Evolutionary conservation across 208 protist species (phyloP).

Genomic region (Trypanosoma vivax): DNA sequence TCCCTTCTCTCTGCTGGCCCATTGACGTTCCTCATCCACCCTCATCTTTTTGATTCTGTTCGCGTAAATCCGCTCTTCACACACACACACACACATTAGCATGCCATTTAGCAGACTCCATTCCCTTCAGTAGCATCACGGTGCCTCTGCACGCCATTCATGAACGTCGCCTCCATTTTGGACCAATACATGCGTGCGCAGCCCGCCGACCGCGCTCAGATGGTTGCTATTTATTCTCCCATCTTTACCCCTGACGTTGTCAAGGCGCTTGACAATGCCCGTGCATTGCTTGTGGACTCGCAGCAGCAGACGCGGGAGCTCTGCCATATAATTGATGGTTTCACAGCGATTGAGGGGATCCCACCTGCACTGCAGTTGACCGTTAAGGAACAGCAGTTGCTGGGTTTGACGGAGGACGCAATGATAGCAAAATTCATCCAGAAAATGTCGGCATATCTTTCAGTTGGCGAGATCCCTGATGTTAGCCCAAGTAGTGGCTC

Average conservation of each 20-base stretch:
- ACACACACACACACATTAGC: too few relatives aligned
- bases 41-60: background rate
- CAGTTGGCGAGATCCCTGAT: background rate
- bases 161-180: constrained; percentile 20
- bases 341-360: constrained; percentile 32
- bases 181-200: constrained; percentile 22
- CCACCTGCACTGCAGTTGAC: constrained; percentile 27
- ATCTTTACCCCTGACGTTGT: constrained; percentile 30
- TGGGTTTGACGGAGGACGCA: constrained; percentile 25
- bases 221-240: constrained; percentile 14
- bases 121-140: too few relatives aligned
- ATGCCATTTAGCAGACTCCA: too few relatives aligned
- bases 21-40: background rate
- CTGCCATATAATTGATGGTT: constrained; percentile 34
- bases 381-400: constrained; percentile 17
- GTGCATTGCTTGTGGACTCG: constrained; percentile 20
- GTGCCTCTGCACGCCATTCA: too few relatives aligned
- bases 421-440: constrained; percentile 42
- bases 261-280: constrained; percentile 31
- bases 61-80: too few relatives aligned
- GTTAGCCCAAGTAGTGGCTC: background rate
- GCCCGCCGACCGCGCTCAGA: background rate
- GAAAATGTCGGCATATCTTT: constrained; percentile 22
- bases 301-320: constrained; percentile 29
- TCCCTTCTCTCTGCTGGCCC: too few relatives aligned